A percentile compares a stretch with the other conserved stretches of the same genome.
Conservation (phyloP, 176 grass and related monocot species). For the Juncus inflexus region DNA sequence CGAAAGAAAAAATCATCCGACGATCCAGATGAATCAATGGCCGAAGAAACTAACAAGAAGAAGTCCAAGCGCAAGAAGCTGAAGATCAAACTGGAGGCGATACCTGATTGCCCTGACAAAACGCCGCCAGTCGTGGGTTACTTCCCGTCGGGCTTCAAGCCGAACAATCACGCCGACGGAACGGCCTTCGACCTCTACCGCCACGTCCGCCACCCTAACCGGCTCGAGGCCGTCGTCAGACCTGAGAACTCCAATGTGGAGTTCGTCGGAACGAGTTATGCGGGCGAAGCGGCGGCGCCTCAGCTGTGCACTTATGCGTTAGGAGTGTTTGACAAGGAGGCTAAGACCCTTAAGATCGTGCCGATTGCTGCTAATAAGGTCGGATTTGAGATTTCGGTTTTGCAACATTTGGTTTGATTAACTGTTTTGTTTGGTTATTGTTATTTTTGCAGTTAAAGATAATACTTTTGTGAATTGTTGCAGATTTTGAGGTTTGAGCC, state of each 20-base stretch:
- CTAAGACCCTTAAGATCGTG: slow-evolving; percentile 65
- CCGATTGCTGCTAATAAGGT: slow-evolving; percentile 79
- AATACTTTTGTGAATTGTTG: slow-evolving; percentile 29
- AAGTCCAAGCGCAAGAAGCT: slow-evolving; percentile 35
- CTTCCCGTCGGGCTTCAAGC: slow-evolving; percentile 78
- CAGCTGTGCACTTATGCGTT: slow-evolving; percentile 71
- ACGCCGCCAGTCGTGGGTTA: slow-evolving; percentile 60
- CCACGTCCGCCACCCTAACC: slow-evolving; percentile 32
- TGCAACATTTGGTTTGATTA: neutral
- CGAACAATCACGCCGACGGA: slow-evolving; percentile 1
- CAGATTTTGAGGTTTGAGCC: slow-evolving; percentile 93
- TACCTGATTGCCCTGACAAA: slow-evolving; percentile 25
- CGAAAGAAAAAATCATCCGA: slow-evolving; percentile 29
- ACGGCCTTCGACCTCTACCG: slow-evolving; percentile 36
- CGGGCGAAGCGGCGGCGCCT: slow-evolving; percentile 51
- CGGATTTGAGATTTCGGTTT: neutral
- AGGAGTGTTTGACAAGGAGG: slow-evolving; percentile 74
- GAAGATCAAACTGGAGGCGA: slow-evolving; percentile 23
- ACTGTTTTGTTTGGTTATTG: neutral
- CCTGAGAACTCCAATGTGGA: slow-evolving; percentile 34
- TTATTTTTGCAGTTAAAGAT: neutral
- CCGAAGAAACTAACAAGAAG: slow-evolving; percentile 34
- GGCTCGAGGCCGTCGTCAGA: slow-evolving; percentile 63
- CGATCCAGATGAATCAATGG: slow-evolving; percentile 14
- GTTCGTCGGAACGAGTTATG: slow-evolving; percentile 74